Evolutionary conservation across 805 yeast species (phyloP).

Genomic region (Vanderwaltozyma verrucispora): DNA sequence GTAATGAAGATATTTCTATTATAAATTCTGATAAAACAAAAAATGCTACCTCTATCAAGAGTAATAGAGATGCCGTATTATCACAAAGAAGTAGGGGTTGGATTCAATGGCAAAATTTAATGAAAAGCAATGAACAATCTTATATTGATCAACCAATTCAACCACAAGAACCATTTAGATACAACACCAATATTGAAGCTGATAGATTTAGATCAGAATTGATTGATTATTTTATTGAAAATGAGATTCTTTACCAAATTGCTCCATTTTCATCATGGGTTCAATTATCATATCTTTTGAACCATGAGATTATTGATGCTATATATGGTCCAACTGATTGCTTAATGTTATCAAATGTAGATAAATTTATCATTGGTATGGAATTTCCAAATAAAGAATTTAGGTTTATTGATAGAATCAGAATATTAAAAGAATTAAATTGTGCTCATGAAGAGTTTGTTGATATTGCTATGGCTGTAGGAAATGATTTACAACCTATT

Average conservation of each 20-base stretch:
- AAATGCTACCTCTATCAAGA: constrained; percentile 4
- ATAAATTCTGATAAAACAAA: not conserved
- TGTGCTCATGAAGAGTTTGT: constrained; percentile 56
- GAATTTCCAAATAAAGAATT: constrained; percentile 58
- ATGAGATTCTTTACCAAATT: constrained; percentile 53
- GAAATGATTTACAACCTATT: constrained; percentile 62
- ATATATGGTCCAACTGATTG: constrained; percentile 81
- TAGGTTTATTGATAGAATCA: constrained; percentile 49
- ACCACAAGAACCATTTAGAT: constrained; percentile 42
- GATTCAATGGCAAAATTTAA: constrained; percentile 32
- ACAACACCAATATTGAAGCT: constrained; percentile 39
- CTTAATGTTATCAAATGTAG: constrained; percentile 49
- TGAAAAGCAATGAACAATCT: constrained; percentile 25
- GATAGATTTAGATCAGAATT: constrained; percentile 46
- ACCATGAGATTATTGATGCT: constrained; percentile 50
- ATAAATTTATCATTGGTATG: constrained; percentile 62
- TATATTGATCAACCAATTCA: constrained; percentile 28
- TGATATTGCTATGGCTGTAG: constrained; percentile 70
- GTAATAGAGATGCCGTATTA: constrained; percentile 21
- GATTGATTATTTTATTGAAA: constrained; percentile 44
- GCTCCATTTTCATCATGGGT: constrained; percentile 78
- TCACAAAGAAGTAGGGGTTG: constrained; percentile 39
- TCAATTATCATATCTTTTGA: constrained; percentile 65
- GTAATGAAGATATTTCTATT: constrained; percentile 8
- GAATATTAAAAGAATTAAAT: constrained; percentile 49